Evolutionary conservation across 2,329 filamentous ascomycete genomes (phyloP), one percentile per base, ranked within the genome.

Genomic region (Stagonosporopsis vannaccii): DNA sequence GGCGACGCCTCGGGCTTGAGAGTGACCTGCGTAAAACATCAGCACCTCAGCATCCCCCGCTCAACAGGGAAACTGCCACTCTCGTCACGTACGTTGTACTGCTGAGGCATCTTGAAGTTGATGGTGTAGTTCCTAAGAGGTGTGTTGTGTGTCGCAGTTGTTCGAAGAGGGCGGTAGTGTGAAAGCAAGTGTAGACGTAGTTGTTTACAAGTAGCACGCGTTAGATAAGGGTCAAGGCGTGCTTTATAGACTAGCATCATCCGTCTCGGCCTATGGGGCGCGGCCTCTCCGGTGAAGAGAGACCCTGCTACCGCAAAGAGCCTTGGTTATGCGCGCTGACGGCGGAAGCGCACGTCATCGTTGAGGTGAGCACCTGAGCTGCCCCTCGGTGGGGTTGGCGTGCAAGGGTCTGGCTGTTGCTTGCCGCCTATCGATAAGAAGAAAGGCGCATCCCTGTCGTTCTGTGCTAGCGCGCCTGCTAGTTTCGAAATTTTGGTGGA

Each of bases 1-100:
- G 80, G 72, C 55, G 85, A 83, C 62, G 89, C 87, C 60, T 87
- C 85, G 36, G 87, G 81, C 78, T 95, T 94, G 78, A 91, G 85
- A 53, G 91, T 92, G 63, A 97, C 86, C 92, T 97, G 57, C 25
- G 36, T 15, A 6, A 37, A 20, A 5, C 1, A 32, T 66, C 25
- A 64, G 58, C 49, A 45, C 9, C 7, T 46, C 19, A 15, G 2
- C 8, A 20, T 4, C 6, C 1, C 25, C 23, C 6, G 11, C 20
- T 40, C 37, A 15, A 12, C n/a, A n/a, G n/a, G n/a, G n/a, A n/a
- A n/a, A n/a, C n/a, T n/a, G n/a, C n/a, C n/a, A n/a, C 9, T 19
- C 28, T 6, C 25, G n/a, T 28, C 17, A 47, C 71, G 50, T 65
- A 70, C 74, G 68, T 76, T 77, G 71, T 58, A 58, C 12, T 73